Conservation (phyloP, 106 monocot genomes). For the Cymbidium sinense region DNA sequence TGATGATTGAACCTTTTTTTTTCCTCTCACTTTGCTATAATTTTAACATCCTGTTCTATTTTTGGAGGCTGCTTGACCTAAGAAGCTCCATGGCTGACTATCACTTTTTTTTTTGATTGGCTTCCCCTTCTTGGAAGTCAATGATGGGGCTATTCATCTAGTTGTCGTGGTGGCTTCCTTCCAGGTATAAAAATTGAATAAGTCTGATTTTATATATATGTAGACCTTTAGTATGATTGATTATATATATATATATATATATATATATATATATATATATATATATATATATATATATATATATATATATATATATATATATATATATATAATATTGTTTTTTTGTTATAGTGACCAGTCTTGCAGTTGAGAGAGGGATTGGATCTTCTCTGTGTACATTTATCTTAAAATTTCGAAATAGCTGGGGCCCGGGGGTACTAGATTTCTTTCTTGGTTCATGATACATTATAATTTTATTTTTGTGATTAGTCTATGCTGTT, state of each 20-base stretch:
- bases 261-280: background rate
- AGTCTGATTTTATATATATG: constrained; percentile 9
- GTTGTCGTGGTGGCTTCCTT: background rate
- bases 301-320: background rate
- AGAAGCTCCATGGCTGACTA: background rate
- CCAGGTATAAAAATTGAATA: constrained; percentile 15
- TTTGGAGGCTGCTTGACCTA: background rate
- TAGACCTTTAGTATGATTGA: constrained; percentile 19
- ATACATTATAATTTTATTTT: background rate
- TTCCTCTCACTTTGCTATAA: background rate
- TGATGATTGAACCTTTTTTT: background rate
- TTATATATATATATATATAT: constrained; percentile 7
- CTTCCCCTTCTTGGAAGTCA: constrained; percentile 1
- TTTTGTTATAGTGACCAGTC: background rate
- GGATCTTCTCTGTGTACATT: background rate
- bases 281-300: background rate
- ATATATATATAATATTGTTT: background rate
- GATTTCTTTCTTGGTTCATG: background rate
- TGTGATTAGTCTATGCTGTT: background rate
- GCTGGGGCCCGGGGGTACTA: background rate
- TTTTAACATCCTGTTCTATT: background rate
- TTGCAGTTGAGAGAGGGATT: background rate
- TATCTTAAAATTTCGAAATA: background rate
- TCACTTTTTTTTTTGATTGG: constrained; percentile 8
- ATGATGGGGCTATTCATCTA: constrained; percentile 1